Evolutionary conservation across 1,139 yeast genomes (phyloP).

Genomic region (Diutina catenulata): DNA sequence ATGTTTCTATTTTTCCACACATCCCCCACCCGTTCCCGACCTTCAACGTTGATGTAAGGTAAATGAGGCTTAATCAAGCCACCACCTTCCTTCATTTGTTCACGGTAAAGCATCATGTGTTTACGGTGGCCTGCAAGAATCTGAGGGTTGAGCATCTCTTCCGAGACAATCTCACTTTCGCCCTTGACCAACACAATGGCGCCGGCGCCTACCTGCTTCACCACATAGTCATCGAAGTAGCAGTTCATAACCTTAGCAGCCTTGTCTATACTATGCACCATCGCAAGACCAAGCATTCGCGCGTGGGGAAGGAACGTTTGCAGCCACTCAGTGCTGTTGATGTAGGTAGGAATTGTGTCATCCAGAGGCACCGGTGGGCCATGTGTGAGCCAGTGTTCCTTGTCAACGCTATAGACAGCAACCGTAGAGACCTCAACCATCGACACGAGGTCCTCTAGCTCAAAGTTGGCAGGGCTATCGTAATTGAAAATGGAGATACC

Average conservation of each 20-base stretch:
- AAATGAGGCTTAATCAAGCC: background rate
- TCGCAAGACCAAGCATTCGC: background rate
- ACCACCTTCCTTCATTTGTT: background rate
- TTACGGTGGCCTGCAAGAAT: background rate
- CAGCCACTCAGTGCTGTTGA: background rate
- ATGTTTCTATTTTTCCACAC: no score
- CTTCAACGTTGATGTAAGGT: background rate
- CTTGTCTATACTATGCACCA: slow-evolving; percentile 3
- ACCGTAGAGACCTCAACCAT: slow-evolving; percentile 1
- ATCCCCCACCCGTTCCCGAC: background rate
- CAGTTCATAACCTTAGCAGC: background rate
- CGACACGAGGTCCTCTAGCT: background rate
- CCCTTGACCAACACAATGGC: slow-evolving; percentile 1
- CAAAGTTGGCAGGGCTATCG: background rate
- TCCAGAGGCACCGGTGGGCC: no score
- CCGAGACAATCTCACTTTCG: background rate
- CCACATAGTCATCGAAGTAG: background rate
- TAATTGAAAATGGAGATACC: background rate
- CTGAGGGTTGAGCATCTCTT: background rate
- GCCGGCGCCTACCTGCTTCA: background rate
- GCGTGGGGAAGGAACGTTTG: background rate
- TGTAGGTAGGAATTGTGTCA: background rate
- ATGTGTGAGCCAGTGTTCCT: no score
- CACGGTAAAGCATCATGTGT: background rate
- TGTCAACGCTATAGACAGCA: background rate